phyloP scores from a whole-genome alignment of 116 monocot species.

The Papilionanthe hybrid region DNA sequence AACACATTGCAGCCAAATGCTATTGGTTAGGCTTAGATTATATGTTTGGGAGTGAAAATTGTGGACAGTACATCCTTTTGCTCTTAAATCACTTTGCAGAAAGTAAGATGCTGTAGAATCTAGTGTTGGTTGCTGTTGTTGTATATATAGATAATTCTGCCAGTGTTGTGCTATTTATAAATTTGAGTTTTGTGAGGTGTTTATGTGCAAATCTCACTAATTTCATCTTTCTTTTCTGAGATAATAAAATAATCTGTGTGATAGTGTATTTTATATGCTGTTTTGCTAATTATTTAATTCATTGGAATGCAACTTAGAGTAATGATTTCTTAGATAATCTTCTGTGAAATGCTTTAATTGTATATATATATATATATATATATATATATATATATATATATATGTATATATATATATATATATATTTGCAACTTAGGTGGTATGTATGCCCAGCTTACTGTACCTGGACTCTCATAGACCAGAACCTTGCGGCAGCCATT shows the following conservation, averaged over 20 bases:
- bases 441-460: no score
- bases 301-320: no score
- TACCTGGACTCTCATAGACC: no score
- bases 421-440: no score
- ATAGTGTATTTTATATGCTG: background rate
- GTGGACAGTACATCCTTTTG: conserved; percentile 4
- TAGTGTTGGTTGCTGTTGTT: conserved; percentile 4
- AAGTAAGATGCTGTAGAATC: background rate
- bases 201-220: background rate
- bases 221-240: background rate
- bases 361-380: no score
- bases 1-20: conserved; percentile 56
- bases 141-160: conserved; percentile 5
- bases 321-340: no score
- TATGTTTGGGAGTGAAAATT: background rate
- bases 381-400: no score
- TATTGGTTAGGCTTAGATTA: conserved; percentile 31
- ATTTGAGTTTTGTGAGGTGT: conserved; percentile 4
- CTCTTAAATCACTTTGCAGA: background rate
- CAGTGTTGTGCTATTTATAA: background rate
- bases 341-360: no score
- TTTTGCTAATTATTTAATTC: background rate
- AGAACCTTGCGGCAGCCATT: no score
- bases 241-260: background rate
- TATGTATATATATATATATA: no score